Evolutionary conservation across 441 rosid genomes (phyloP), one percentile per base, ranked within the genome.

Genomic region (Mallotus japonicus): DNA sequence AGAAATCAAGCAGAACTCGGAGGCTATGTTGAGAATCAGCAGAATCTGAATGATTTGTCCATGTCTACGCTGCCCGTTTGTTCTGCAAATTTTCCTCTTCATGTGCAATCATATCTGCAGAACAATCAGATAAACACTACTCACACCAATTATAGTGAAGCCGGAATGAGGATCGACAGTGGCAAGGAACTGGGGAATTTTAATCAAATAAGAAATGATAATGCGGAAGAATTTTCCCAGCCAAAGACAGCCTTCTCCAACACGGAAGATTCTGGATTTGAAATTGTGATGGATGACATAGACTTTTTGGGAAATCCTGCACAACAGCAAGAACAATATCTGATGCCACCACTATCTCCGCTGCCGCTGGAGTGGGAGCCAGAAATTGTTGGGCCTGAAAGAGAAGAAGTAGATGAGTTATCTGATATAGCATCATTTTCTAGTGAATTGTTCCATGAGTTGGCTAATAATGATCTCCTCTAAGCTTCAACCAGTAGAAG

Each of bases 21-120:
- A 46, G 64, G 74, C 75, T 37, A 28, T 47, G 16, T 28, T 62
- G 73, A 62, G 71, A 72, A 47, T 51, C 77, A 42, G 65, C 69
- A 32, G 28, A 62, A 75, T 69, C 49, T 69, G 62, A 13, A 16
- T 32, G 40, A 54, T 53, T 47, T 22, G 53, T 53, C 24, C 61
- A 50, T 53, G 55, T 62, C 76, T 24, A 13, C 19, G 59, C 65
- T 71, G 74, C 53, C 54, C 4, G 44, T 68, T 70, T 63, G 54
- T 62, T 61, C 70, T 74, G 16, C 32, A 19, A 32, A 60, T 58
- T 42, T 28, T 28, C 32, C 32, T 28, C 32, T 17, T 44, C 73
- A 56, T n/a, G 6, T 12, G 73, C 62, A 75, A 49, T 46, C 44
- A 16, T 57, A 37, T 32, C 59, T 46, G 10, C 11, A 54, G 53